Evolutionary conservation across 352 stramenopile genomes (phyloP), one percentile per base, ranked within the genome.

Genomic region (Phytopythium vexans): DNA sequence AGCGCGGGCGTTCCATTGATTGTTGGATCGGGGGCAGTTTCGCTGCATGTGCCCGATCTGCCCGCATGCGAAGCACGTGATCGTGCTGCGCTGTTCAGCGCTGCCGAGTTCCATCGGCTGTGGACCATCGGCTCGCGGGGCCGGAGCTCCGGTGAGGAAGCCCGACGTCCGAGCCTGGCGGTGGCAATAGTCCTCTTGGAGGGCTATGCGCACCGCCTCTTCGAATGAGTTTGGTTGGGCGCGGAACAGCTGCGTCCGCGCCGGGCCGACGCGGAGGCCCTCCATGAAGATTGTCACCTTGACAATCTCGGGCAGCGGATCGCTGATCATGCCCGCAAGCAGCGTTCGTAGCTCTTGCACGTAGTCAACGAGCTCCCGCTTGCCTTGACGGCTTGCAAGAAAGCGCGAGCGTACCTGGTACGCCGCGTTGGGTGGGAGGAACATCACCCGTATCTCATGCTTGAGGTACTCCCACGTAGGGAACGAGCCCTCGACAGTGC

Each of bases 261-360:
- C 27, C 4, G 49, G 49, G 15, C 49, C 36, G 15, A 47, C 49
- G 8, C 49, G 15, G 12, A 55, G 49, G 14, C 49, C 37, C 4
- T 55, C 40, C 49, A 55, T 47, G 38, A 55, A 55, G 49, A 40
- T n/a, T 10, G 38, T 47, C 37, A 55, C 35, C 21, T 55, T 47
- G 15, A 55, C 39, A 6, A 43, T 35, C 42, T 42, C 46, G 9
- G 46, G 33, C 21, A 52, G 35, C 8, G 46, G 46, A 12, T 52
- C 14, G 1, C 33, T 12, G 12, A 34, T 27, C 35, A 58, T 58
- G n/a, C 41, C 42, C 6, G 41, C 4, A 32, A 54, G 53, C 9
- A 60, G 46, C 41, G 46, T 49, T 10, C 54, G n/a, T 10, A 60
- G 27, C 38, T 49, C 33, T 32, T 60, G 44, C 44, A 51, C 54